Percentiles rank a stretch among this genome's conserved stretches.
phyloP scores from a whole-genome alignment of 106 monocot species.

The Dendrobium chrysotoxum region DNA sequence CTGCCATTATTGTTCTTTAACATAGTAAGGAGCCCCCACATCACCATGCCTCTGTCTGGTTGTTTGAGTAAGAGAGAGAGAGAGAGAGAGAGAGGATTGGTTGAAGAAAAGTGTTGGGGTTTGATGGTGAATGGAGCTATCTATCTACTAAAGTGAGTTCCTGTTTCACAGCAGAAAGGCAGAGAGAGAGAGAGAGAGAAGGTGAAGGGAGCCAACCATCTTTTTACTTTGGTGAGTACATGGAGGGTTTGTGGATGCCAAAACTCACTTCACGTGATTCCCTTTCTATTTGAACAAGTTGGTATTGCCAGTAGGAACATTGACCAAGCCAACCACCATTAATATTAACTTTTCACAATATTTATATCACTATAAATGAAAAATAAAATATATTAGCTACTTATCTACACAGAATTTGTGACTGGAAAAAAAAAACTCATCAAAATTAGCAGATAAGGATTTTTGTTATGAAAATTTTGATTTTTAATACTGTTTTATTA shows the following conservation, averaged over 20 bases:
- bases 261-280: background rate
- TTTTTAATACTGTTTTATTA: too few species aligned
- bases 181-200: background rate
- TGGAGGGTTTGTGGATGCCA: background rate
- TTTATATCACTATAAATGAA: too few species aligned
- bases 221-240: conserved; percentile 2
- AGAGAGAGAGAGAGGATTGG: background rate
- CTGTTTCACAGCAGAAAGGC: background rate
- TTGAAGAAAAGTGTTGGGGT: background rate
- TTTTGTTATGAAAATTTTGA: too few species aligned
- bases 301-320: background rate
- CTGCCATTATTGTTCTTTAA: conserved; percentile 7
- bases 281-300: background rate
- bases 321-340: background rate
- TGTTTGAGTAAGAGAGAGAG: background rate
- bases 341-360: too few species aligned
- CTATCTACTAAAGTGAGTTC: conserved; percentile 3
- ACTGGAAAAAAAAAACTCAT: too few species aligned
- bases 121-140: background rate
- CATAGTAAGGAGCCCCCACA: background rate
- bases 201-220: background rate
- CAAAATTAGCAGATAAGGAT: too few species aligned
- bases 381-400: too few species aligned
- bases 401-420: too few species aligned
- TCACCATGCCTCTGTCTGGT: background rate